Evolutionary conservation across 1,284 basidiomycete genomes (phyloP).

Genomic region (Rhodofomes roseus): DNA sequence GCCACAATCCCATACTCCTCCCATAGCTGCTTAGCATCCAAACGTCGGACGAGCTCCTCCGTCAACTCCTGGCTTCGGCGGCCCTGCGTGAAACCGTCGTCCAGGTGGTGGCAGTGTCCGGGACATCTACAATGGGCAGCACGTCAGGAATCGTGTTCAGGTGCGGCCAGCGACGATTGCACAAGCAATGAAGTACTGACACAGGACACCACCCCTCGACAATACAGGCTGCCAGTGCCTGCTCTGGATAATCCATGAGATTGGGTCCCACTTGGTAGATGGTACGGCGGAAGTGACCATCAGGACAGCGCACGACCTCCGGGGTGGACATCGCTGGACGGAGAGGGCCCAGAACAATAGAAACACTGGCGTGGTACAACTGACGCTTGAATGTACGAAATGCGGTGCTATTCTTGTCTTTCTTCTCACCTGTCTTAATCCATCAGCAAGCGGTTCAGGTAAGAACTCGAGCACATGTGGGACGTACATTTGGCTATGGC

Average conservation of each 20-base stretch:
- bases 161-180: too few species aligned
- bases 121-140: too few species aligned
- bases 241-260: constrained; percentile 30
- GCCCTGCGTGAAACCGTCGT: too few species aligned
- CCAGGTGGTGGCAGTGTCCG: too few species aligned
- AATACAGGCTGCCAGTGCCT: constrained; percentile 20
- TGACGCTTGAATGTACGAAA: background rate
- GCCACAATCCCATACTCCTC: too few species aligned
- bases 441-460: background rate
- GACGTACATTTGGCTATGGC: constrained; percentile 23
- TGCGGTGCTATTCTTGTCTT: constrained; percentile 6
- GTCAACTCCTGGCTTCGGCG: too few species aligned
- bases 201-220: constrained; percentile 27
- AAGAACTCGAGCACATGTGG: background rate
- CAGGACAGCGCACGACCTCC: constrained; percentile 18
- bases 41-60: too few species aligned
- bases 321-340: constrained; percentile 18
- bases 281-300: constrained; percentile 18
- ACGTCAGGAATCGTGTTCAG: too few species aligned
- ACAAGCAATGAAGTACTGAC: too few species aligned
- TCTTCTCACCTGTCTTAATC: background rate
- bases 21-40: too few species aligned
- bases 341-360: constrained; percentile 13
- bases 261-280: constrained; percentile 27
- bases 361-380: constrained; percentile 11